Evolutionary conservation across 2,329 filamentous ascomycete species (phyloP), one percentile per base, ranked within the genome.

Genomic region (Trichoderma sp.): DNA sequence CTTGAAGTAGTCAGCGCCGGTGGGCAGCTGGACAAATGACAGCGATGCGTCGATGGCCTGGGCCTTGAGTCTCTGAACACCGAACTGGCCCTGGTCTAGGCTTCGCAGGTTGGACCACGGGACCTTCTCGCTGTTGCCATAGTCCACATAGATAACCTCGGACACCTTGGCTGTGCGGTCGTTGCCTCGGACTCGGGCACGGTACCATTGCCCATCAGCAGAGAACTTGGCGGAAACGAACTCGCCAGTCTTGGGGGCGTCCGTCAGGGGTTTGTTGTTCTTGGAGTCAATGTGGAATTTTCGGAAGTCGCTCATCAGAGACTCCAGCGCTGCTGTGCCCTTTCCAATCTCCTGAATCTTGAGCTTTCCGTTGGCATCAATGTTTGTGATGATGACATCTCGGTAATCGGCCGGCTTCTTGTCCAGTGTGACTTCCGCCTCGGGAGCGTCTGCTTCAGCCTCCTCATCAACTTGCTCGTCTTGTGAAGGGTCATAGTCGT

Each of bases 81-180:
- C 89, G 85, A 98, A 99, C 77, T 95, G 91, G 18, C 89, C 82
- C 79, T 93, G 90, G 65, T 91, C 88, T 63, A 99, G 88, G n/a
- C 94, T 87, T 32, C 96, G 92, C 57, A 99, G 89, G 75, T 89
- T 88, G 28, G 90, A 88, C 94, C 95, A 99, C 0, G 95, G 89
- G 71, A 97, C 86, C 79, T 91, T 92, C 83, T 99, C 96, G 70
- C 89, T 92, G 87, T 99, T 99, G 77, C 96, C 96, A 82, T 97
- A 99, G 84, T 99, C 96, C 74, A 99, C 90, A 83, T 97, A 99
- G 60, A 97, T 84, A 30, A 99, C 92, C 82, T 99, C 96, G 28
- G 94, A 92, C 77, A 93, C 90, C 87, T 96, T 94, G 78, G 91
- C 91, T 9, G 95, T 88, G 74, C 96, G 94, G 84, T 99, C 96